These are phyloP conservation scores for Hapsidospora chrysogenum DNA, from an alignment of 495 filamentous ascomycete genomes.

Conservation along the genomic window DNA sequence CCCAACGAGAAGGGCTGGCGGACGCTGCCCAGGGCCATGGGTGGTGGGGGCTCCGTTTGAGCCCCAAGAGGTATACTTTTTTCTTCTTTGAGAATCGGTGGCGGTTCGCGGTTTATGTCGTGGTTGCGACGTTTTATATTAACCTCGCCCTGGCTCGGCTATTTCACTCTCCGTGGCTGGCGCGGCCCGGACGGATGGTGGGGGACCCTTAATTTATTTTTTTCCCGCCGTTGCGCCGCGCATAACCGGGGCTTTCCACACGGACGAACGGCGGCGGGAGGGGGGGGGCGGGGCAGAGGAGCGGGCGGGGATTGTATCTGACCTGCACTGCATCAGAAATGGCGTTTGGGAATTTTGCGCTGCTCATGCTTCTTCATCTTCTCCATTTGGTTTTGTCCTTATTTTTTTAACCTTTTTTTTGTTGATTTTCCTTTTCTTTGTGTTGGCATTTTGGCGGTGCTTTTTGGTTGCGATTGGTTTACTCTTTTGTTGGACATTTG, in stretches of 20 bases:
- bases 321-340: background rate
- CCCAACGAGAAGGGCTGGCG: conserved; percentile 36
- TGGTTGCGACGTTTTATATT: conserved; percentile 2
- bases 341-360: conserved; percentile 1
- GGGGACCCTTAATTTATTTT: too few relatives aligned
- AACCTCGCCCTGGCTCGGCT: background rate
- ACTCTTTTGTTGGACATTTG: too few relatives aligned
- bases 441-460: too few relatives aligned
- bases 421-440: too few relatives aligned
- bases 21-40: conserved; percentile 22
- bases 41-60: conserved; percentile 9
- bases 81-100: conserved; percentile 1
- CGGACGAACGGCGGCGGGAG: too few relatives aligned
- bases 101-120: background rate
- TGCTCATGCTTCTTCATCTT: background rate
- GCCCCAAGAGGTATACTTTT: conserved; percentile 1
- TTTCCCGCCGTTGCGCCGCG: too few relatives aligned
- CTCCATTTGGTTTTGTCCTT: background rate
- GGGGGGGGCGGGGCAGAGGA: background rate
- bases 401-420: too few relatives aligned
- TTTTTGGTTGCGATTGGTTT: too few relatives aligned
- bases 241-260: too few relatives aligned
- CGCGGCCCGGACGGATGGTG: too few relatives aligned
- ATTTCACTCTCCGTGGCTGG: too few relatives aligned
- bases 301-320: background rate